A percentile compares a stretch with the other conserved stretches of the same genome.
Evolutionary conservation across 345 rosid genomes (phyloP).

Genomic region (Pistacia vera): DNA sequence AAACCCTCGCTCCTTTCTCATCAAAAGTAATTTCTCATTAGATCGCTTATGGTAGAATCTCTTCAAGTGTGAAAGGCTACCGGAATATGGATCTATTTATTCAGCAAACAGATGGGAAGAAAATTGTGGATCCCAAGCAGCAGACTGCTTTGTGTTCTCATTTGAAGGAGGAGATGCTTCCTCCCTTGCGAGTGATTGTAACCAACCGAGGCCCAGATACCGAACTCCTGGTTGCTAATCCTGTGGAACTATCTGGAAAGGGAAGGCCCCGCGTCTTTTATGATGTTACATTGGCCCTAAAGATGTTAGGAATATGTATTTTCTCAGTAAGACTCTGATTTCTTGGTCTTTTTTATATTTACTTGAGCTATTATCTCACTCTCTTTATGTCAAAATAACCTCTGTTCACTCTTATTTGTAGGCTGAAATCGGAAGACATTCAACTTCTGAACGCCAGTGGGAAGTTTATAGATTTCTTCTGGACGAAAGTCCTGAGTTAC

Average conservation of each 20-base stretch:
- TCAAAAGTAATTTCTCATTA: slow-evolving; percentile 45
- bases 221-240: slow-evolving; percentile 73
- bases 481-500: slow-evolving; percentile 56
- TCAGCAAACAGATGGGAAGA: slow-evolving; percentile 64
- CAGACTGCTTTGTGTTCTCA: slow-evolving; percentile 50
- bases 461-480: slow-evolving; percentile 80
- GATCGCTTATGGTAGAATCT: slow-evolving; percentile 72
- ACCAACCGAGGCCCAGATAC: slow-evolving; percentile 73
- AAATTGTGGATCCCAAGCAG: slow-evolving; percentile 55
- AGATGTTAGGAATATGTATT: slow-evolving; percentile 63
- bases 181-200: slow-evolving; percentile 58
- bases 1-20: slow-evolving; percentile 71
- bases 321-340: slow-evolving; percentile 49
- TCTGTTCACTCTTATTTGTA: slow-evolving; percentile 12
- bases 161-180: slow-evolving; percentile 59
- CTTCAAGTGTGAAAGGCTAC: slow-evolving; percentile 42
- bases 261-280: slow-evolving; percentile 84
- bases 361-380: not conserved
- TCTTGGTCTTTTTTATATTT: not conserved
- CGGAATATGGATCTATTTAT: slow-evolving; percentile 64
- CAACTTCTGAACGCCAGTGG: slow-evolving; percentile 59
- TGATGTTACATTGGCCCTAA: slow-evolving; percentile 66
- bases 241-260: slow-evolving; percentile 72
- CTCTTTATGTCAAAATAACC: not conserved
- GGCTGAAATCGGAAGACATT: slow-evolving; percentile 79